A percentile compares a stretch with the other conserved stretches of the same genome.
Evolutionary conservation across 2,329 filamentous ascomycete species (phyloP).

Genomic region (Pseudogymnoascus verrucosus): DNA sequence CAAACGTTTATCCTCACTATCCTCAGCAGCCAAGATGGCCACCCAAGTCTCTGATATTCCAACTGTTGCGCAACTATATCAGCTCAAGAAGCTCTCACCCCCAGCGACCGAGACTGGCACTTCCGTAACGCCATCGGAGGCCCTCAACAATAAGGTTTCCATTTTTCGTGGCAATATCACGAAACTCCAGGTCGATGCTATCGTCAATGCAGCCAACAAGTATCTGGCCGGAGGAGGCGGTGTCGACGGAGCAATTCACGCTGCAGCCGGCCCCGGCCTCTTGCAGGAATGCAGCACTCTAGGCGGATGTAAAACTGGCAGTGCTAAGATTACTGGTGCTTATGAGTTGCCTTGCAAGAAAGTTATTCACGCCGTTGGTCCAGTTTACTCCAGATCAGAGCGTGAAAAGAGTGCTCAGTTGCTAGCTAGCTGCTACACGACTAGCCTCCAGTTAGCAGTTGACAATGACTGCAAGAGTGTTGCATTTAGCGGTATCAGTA

Average conservation of each 20-base stretch:
- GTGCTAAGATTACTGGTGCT: constrained; percentile 73
- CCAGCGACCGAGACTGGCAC: background rate
- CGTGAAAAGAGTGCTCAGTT: constrained; percentile 38
- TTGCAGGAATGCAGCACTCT: constrained; percentile 63
- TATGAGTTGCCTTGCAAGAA: constrained; percentile 68
- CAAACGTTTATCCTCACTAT: constrained; percentile 18
- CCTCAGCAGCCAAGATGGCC: constrained; percentile 22
- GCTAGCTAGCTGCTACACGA: constrained; percentile 58
- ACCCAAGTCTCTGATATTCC: constrained; percentile 24
- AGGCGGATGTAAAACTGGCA: constrained; percentile 66
- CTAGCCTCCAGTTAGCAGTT: constrained; percentile 64
- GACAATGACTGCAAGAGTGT: constrained; percentile 59
- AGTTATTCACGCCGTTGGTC: constrained; percentile 87
- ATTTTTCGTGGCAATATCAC: constrained; percentile 76
- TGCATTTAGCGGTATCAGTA: constrained; percentile 79
- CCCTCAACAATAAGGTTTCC: constrained; percentile 62
- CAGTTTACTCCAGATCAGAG: constrained; percentile 52
- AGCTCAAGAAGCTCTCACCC: constrained; percentile 19
- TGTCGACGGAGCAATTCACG: constrained; percentile 81
- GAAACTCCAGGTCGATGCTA: constrained; percentile 65
- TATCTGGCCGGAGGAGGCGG: constrained; percentile 80
- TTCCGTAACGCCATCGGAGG: constrained; percentile 20
- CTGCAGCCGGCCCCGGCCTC: constrained; percentile 65
- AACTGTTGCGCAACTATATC: constrained; percentile 26
- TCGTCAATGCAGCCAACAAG: constrained; percentile 87